Conservation (phyloP, 1,284 basidiomycete genomes). For the Mycena citricolor region DNA sequence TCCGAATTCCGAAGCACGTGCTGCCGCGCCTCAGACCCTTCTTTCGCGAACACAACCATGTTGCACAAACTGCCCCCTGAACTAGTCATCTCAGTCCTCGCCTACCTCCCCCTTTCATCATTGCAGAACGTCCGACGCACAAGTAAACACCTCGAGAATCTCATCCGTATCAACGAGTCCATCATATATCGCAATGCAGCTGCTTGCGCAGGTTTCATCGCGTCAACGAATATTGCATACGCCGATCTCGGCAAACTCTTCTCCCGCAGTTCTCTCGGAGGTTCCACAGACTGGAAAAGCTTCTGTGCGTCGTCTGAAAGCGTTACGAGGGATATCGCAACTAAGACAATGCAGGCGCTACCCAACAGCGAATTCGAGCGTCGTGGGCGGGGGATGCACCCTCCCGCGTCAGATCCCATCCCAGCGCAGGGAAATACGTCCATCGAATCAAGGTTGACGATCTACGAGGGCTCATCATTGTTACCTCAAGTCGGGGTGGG, state of each 20-base stretch:
- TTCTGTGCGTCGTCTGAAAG: constrained; percentile 49
- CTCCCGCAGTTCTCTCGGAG: constrained; percentile 32
- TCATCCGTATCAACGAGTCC: constrained; percentile 46
- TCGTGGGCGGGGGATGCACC: constrained; percentile 57
- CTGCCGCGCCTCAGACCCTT: no score
- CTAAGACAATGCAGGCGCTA: constrained; percentile 39
- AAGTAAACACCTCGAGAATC: constrained; percentile 44
- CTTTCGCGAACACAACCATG: constrained; percentile 33
- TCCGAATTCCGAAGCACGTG: no score
- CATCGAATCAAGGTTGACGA: constrained; percentile 78
- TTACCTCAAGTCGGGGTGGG: constrained; percentile 53
- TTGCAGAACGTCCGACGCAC: constrained; percentile 36
- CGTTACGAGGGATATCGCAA: constrained; percentile 12
- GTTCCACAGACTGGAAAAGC: constrained; percentile 49
- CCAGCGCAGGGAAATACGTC: constrained; percentile 38
- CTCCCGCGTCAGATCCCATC: constrained; percentile 37
- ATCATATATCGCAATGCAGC: constrained; percentile 55
- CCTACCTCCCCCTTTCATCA: constrained; percentile 45
- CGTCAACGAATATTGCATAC: constrained; percentile 30
- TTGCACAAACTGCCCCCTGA: constrained; percentile 52
- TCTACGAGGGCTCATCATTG: constrained; percentile 52
- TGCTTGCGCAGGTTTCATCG: constrained; percentile 45
- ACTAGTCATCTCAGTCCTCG: constrained; percentile 44
- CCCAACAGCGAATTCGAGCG: constrained; percentile 43
- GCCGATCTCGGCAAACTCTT: constrained; percentile 32